Percentiles rank a stretch among this genome's conserved stretches.
Evolutionary conservation across 352 stramenopile species (phyloP).

Genomic region (Globisporangium ultimum): DNA sequence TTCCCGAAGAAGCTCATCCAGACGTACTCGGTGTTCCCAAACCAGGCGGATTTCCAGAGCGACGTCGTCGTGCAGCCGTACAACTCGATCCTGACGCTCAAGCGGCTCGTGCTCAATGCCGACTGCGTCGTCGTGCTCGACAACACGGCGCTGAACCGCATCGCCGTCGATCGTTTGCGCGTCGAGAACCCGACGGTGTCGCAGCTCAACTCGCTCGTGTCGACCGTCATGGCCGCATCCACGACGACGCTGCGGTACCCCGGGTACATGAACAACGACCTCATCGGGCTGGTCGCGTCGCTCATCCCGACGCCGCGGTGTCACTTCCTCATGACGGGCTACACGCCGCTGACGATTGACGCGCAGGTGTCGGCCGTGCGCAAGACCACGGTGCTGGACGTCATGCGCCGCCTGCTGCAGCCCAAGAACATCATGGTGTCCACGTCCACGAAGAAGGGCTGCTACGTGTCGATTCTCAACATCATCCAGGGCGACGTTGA

Average conservation of each 20-base stretch:
- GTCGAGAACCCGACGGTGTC: conserved; percentile 97
- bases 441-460: conserved; percentile 94
- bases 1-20: conserved; percentile 99
- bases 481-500: conserved; percentile 99
- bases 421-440: conserved; percentile 99
- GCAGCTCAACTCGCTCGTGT: conserved; percentile 97
- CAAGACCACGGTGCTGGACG: conserved; percentile 99
- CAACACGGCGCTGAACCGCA: conserved; percentile 98
- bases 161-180: conserved; percentile 92
- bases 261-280: conserved; percentile 99
- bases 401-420: conserved; percentile 95
- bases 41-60: conserved; percentile 90
- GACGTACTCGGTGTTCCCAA: conserved; percentile 99
- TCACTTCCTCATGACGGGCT: conserved; percentile 99
- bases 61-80: conserved; percentile 99
- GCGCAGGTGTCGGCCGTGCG: conserved; percentile 89
- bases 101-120: conserved; percentile 97
- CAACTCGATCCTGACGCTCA: conserved; percentile 99
- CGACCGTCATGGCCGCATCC: conserved; percentile 98
- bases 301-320: conserved; percentile 98
- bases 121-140: conserved; percentile 99
- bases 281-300: conserved; percentile 97
- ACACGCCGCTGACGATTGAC: conserved; percentile 97
- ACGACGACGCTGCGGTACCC: conserved; percentile 97
- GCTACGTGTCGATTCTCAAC: conserved; percentile 99